These are phyloP conservation scores for Chlamydomonas schloesseri DNA, from an alignment of 139 green algal genomes.

Conservation along the genomic window DNA sequence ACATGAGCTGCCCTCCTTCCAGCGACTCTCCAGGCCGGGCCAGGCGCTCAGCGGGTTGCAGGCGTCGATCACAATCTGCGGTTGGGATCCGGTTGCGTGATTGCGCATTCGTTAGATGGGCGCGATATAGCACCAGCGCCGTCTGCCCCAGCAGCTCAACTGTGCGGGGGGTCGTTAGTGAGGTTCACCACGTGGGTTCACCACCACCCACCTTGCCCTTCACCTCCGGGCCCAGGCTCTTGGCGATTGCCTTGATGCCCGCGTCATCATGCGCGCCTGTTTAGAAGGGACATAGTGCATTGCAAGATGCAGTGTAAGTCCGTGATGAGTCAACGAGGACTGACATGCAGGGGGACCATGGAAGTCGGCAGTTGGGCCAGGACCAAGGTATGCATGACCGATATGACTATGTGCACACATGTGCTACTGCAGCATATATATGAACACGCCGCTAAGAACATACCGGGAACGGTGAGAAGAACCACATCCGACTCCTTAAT, in stretches of 20 bases:
- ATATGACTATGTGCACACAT: background rate
- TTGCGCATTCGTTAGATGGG: no score
- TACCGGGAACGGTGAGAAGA: constrained; percentile 34
- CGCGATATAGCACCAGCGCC: no score
- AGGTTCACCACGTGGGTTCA: no score
- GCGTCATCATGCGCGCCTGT: background rate
- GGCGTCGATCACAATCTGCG: constrained; percentile 45
- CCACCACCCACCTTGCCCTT: constrained; percentile 44
- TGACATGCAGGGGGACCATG: background rate
- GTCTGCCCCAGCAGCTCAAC: background rate
- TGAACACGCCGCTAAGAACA: background rate
- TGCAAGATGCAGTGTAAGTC: no score
- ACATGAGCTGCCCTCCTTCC: constrained; percentile 37
- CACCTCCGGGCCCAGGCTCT: constrained; percentile 1
- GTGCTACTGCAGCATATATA: no score
- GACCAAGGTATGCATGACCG: background rate
- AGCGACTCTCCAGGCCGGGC: constrained; percentile 36
- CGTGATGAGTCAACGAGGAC: background rate
- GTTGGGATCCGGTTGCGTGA: no score
- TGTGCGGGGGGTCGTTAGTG: background rate
- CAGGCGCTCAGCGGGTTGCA: constrained; percentile 44
- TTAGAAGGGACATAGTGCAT: no score
- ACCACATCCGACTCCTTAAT: constrained; percentile 35
- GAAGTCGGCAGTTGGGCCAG: background rate
- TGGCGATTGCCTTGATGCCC: background rate